A percentile compares a stretch with the other conserved stretches of the same genome.
These are phyloP conservation scores for Glebionis coronaria DNA, from an alignment of 129 eudicot species.

Conservation along the genomic window DNA sequence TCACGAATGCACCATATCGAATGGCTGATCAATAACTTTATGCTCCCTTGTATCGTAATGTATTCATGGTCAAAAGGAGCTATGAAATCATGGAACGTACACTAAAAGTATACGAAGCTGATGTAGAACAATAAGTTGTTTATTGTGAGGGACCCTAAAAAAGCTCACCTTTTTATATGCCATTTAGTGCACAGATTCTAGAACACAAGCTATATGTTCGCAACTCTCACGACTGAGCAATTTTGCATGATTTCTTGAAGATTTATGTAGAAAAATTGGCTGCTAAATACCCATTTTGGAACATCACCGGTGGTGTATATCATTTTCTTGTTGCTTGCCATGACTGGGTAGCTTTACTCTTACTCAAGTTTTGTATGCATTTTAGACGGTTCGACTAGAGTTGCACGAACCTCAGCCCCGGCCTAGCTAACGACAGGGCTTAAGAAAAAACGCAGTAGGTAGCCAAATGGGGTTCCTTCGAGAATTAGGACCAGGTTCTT, in stretches of 20 bases:
- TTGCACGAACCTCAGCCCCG: neutral
- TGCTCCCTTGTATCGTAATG: constrained; percentile 73
- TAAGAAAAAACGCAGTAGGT: no score
- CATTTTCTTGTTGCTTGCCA: constrained; percentile 95
- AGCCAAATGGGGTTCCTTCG: no score
- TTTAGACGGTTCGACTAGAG: neutral
- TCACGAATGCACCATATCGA: constrained; percentile 43
- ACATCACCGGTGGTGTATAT: constrained; percentile 81
- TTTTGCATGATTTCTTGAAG: constrained; percentile 53
- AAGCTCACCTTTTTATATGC: constrained; percentile 80
- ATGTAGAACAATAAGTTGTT: constrained; percentile 71
- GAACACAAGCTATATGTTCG: constrained; percentile 53
- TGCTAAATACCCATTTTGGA: constrained; percentile 78
- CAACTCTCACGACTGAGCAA: constrained; percentile 62
- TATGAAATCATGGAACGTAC: constrained; percentile 81
- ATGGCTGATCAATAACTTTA: constrained; percentile 51
- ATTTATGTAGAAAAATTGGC: constrained; percentile 61
- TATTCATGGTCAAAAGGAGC: constrained; percentile 83
- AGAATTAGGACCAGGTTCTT: no score
- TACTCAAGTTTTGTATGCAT: neutral
- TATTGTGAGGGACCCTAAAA: constrained; percentile 59
- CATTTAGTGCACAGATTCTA: constrained; percentile 81
- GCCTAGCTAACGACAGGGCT: no score
- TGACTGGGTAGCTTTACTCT: constrained; percentile 79
- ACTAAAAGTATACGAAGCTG: constrained; percentile 77